Base-by-base conservation (phyloP, 2,329 filamentous ascomycete species). In the Fusarium sp. region DNA sequence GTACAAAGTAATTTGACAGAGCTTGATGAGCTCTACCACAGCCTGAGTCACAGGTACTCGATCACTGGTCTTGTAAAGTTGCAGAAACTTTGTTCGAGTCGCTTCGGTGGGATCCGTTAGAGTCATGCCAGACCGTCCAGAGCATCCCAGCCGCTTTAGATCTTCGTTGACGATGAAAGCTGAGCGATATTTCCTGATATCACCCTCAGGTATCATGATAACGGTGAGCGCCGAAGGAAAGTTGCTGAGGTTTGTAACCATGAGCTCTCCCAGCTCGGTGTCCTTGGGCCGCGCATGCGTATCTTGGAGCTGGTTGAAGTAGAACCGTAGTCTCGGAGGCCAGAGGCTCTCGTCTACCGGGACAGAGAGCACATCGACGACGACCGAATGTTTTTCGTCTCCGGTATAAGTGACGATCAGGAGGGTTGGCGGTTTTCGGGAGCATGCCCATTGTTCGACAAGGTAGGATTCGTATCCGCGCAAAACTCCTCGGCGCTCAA, bases 371-470 rank as follows among this genome's bases (percentile, higher is more conserved):
- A 98, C 89, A 4, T 90, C 89, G 5, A 92, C 93, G 8, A 90
- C 78, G n/a, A 96, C 88, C 1, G 83, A 85, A 74, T 97, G 91
- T 31, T 87, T 88, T 31, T 87, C 83, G 70, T 97, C 93, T 51
- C 94, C 95, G 0, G 94, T 98, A 73, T 95, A 97, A 4, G 93
- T 97, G 38, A 91, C 91, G 65, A 98, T 96, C 45, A 96, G 86
- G 64, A 96, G 91, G 13, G 94, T 97, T 1, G 94, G 94, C 61
- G 96, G 92, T 53, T 88, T 85, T 48, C 95, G 88, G 11, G 94
- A 97, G 76, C 93, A 97, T 6, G 92, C 92, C 95, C 95, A 99
- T 81, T 99, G 95, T 76, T 98, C 95, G 65, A 98, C 92, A 13
- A 98, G 79, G 76, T 98, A 98, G 61, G 94, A 83, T 75, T 98